Percentiles rank a stretch among this genome's conserved stretches.
Evolutionary conservation across 1,139 yeast genomes (phyloP).

Genomic region (Wickerhamiella pararugosa): DNA sequence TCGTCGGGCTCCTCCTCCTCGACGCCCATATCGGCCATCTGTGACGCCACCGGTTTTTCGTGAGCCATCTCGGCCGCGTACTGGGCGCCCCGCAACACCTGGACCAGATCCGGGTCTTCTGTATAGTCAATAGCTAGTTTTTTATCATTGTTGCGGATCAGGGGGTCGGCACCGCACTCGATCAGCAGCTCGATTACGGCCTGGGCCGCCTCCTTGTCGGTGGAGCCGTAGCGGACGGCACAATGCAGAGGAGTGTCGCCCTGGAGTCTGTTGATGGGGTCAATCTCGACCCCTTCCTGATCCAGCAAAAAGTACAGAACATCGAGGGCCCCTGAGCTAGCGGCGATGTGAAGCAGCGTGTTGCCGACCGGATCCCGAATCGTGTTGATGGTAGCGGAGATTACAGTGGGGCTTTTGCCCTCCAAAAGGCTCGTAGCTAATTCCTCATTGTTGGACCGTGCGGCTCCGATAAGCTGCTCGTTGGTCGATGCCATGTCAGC

Average conservation of each 20-base stretch:
- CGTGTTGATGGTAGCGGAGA: constrained; percentile 50
- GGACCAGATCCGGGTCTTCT: constrained; percentile 34
- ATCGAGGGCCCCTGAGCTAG: constrained; percentile 69
- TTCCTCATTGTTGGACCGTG: constrained; percentile 78
- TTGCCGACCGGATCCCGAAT: constrained; percentile 72
- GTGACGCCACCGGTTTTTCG: constrained; percentile 12
- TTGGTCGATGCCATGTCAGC: constrained; percentile 38
- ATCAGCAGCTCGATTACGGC: constrained; percentile 66
- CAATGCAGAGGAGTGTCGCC: constrained; percentile 85
- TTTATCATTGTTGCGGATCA: constrained; percentile 40
- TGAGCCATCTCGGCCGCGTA: constrained; percentile 36
- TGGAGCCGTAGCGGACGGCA: constrained; percentile 60
- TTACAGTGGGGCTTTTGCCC: constrained; percentile 31
- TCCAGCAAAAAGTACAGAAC: constrained; percentile 71
- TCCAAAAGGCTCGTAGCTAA: constrained; percentile 42
- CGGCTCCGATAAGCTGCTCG: constrained; percentile 76
- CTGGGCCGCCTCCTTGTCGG: constrained; percentile 76
- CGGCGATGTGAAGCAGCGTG: constrained; percentile 69
- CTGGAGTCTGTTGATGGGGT: constrained; percentile 53
- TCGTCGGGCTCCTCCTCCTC: constrained; percentile 29
- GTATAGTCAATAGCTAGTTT: constrained; percentile 66
- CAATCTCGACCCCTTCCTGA: constrained; percentile 82
- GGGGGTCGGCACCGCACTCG: constrained; percentile 87
- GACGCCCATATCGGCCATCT: constrained; percentile 18
- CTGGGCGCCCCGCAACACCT: constrained; percentile 68